A percentile compares a stretch with the other conserved stretches of the same genome.
Conservation (phyloP, 148 eudicot species). For the Heliamphora exappendiculata region DNA sequence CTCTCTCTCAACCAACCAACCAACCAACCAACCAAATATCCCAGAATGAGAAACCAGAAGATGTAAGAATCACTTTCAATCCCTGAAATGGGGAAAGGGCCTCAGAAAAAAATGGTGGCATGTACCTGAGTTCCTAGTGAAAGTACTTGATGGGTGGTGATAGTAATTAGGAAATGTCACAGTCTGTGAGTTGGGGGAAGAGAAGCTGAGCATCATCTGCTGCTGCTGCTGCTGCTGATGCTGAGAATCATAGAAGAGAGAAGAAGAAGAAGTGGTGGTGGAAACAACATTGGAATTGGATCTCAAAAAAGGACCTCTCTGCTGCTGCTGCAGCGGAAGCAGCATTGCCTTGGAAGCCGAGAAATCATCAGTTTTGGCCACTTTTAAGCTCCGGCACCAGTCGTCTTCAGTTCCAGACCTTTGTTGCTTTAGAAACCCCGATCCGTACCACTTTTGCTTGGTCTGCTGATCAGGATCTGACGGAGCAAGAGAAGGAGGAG, state of each 20-base stretch:
- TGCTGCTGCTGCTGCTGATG: too few relatives aligned
- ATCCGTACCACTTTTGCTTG: constrained; percentile 31
- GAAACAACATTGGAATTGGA: constrained; percentile 18
- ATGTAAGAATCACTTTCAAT: neutral
- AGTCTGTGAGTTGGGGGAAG: constrained; percentile 29
- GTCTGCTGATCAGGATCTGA: constrained; percentile 22
- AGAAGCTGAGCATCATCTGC: constrained; percentile 45
- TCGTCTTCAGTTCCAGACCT: constrained; percentile 22
- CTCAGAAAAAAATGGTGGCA: neutral
- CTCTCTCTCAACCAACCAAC: too few relatives aligned
- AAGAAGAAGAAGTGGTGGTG: too few relatives aligned
- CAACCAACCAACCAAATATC: neutral
- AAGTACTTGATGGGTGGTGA: constrained; percentile 4
- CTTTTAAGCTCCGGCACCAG: constrained; percentile 21
- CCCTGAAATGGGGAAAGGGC: neutral
- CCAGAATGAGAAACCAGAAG: neutral
- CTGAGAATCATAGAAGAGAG: constrained; percentile 18
- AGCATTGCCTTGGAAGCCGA: constrained; percentile 16
- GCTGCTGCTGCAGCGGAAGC: constrained; percentile 8
- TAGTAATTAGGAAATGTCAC: constrained; percentile 16
- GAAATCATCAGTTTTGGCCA: constrained; percentile 17
- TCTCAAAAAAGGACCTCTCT: constrained; percentile 21
- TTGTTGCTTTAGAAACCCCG: constrained; percentile 28
- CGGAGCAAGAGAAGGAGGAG: neutral
- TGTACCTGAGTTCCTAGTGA: constrained; percentile 23